Percentiles rank a stretch among this genome's conserved stretches.
Conservation (phyloP, 2,329 filamentous ascomycete genomes). For the Phaeosphaeria sp. region DNA sequence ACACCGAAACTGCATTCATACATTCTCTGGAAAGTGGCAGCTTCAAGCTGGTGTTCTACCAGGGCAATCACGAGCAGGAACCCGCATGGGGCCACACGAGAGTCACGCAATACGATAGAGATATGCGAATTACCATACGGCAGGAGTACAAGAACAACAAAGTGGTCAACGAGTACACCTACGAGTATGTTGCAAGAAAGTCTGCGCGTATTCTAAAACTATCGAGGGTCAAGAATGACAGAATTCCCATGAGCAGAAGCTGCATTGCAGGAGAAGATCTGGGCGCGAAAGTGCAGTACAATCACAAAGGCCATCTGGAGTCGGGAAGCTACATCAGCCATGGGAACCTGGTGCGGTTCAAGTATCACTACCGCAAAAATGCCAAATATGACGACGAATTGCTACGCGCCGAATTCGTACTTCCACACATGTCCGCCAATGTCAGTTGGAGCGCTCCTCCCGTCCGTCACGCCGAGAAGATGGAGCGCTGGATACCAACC, state of each 20-base stretch:
- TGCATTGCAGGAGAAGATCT: slow-evolving; percentile 56
- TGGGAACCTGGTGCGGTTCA: slow-evolving; percentile 60
- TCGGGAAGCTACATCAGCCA: slow-evolving; percentile 62
- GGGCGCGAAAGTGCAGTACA: slow-evolving; percentile 59
- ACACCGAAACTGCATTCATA: slow-evolving; percentile 59
- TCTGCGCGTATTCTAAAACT: slow-evolving; percentile 44
- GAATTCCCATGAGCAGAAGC: slow-evolving; percentile 47
- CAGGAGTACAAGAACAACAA: slow-evolving; percentile 55
- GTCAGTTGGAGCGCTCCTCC: slow-evolving; percentile 63
- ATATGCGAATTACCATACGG: slow-evolving; percentile 53
- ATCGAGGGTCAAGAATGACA: slow-evolving; percentile 46
- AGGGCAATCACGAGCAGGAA: slow-evolving; percentile 51
- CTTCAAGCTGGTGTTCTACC: slow-evolving; percentile 47
- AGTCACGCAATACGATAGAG: slow-evolving; percentile 56
- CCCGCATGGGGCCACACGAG: slow-evolving; percentile 53
- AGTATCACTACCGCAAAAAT: slow-evolving; percentile 62
- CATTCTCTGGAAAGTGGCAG: slow-evolving; percentile 45
- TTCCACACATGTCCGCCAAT: slow-evolving; percentile 61
- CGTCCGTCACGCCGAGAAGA: slow-evolving; percentile 56
- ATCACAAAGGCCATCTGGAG: slow-evolving; percentile 60
- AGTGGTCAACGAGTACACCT: slow-evolving; percentile 57
- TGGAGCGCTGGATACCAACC: slow-evolving; percentile 63
- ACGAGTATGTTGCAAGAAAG: slow-evolving; percentile 52
- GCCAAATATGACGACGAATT: slow-evolving; percentile 62
- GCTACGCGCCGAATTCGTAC: slow-evolving; percentile 61